phyloP scores from a whole-genome alignment of 768 basidiomycete species.

The Crucibulum laeve region DNA sequence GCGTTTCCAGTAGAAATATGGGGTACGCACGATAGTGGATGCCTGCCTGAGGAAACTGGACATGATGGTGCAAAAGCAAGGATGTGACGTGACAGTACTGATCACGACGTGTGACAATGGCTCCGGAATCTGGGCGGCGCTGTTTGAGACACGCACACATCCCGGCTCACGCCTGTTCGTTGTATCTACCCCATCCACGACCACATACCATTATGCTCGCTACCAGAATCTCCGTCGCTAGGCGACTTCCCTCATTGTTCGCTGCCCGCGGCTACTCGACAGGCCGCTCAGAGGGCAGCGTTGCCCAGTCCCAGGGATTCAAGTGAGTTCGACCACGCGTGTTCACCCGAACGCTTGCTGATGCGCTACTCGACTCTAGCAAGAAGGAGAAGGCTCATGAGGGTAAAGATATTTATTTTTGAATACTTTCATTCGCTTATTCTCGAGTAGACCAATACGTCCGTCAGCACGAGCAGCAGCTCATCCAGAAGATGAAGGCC shows the following conservation, averaged over 20 bases:
- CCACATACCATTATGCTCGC: slow-evolving; percentile 4
- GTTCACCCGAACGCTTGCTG: not conserved
- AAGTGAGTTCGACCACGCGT: slow-evolving; percentile 4
- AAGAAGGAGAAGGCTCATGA: slow-evolving; percentile 7
- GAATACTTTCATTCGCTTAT: not conserved
- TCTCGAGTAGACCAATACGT: slow-evolving; percentile 1
- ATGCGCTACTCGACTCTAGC: not conserved
- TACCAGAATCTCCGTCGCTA: not conserved
- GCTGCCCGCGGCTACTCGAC: slow-evolving; percentile 2
- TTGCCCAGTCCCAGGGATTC: slow-evolving; percentile 4
- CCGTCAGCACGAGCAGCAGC: slow-evolving; percentile 3
- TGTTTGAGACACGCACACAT: not conserved
- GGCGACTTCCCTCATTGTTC: not conserved
- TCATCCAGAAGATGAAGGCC: not conserved
- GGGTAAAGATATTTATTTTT: not conserved
- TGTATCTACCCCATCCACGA: not conserved
- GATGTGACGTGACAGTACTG: slow-evolving; percentile 38
- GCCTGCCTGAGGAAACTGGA: slow-evolving; percentile 64
- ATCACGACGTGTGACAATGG: slow-evolving; percentile 14
- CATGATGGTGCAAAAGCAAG: slow-evolving; percentile 53
- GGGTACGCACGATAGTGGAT: slow-evolving; percentile 37
- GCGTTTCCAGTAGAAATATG: not conserved
- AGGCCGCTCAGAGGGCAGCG: slow-evolving; percentile 2
- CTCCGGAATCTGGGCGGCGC: not conserved
- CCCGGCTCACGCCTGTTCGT: not conserved